Percentiles rank a stretch among this genome's conserved stretches.
Evolutionary conservation across 2,329 filamentous ascomycete genomes (phyloP).

Genomic region (Pseudocercospora crystallina): DNA sequence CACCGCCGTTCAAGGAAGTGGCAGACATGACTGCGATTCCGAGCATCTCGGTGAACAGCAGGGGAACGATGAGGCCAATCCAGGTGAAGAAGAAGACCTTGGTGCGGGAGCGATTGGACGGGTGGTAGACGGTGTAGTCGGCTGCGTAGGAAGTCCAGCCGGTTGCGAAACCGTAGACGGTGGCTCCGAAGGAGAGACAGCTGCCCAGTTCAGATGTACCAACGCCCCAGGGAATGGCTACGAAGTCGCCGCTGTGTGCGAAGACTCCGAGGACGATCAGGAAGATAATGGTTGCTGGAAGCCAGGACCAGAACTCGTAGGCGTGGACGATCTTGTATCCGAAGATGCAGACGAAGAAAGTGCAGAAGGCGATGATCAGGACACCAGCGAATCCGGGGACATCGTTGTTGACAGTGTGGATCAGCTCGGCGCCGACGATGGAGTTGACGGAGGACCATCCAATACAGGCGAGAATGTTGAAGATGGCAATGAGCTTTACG

Average conservation of each 20-base stretch:
- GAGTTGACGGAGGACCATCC: constrained; percentile 77
- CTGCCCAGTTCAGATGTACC: constrained; percentile 61
- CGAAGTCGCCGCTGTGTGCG: constrained; percentile 65
- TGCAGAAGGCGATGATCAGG: constrained; percentile 68
- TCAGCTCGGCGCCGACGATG: constrained; percentile 76
- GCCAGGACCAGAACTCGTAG: constrained; percentile 75
- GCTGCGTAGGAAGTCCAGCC: constrained; percentile 74
- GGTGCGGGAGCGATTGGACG: constrained; percentile 56
- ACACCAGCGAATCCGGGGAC: constrained; percentile 75
- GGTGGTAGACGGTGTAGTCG: constrained; percentile 80
- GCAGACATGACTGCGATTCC: constrained; percentile 70
- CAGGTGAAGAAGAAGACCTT: constrained; percentile 71
- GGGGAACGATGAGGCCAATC: constrained; percentile 66
- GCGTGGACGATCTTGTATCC: constrained; percentile 73
- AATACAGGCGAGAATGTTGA: constrained; percentile 69
- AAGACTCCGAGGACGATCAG: constrained; percentile 69
- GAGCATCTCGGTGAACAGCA: constrained; percentile 73
- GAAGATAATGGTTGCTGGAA: constrained; percentile 71
- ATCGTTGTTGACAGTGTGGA: constrained; percentile 68
- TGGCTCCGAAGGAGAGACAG: constrained; percentile 65
- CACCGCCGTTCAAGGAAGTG: constrained; percentile 53
- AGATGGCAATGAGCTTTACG: constrained; percentile 56
- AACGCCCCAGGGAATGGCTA: constrained; percentile 57
- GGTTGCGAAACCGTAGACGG: constrained; percentile 67
- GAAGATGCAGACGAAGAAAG: constrained; percentile 69